Conservation (phyloP, 1,284 basidiomycete genomes). For the Moesziomyces parantarcticus region DNA sequence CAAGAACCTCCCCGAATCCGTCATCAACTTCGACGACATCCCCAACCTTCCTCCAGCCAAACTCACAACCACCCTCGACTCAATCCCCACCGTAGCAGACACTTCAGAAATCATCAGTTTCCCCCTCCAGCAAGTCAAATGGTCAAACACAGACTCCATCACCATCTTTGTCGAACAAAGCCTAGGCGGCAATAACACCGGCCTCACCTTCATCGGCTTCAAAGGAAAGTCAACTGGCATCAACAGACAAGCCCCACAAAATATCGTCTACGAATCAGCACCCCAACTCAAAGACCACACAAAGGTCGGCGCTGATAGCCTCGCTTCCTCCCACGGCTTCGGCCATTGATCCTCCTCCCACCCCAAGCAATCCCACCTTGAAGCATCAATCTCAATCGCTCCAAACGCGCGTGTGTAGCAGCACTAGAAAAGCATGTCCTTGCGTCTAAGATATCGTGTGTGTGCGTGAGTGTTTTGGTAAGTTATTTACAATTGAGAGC, state of each 20-base stretch:
- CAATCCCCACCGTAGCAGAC: constrained; percentile 48
- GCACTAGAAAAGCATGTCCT: not conserved
- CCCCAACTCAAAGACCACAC: constrained; percentile 63
- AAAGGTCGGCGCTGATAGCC: constrained; percentile 36
- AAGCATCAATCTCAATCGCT: too few relatives aligned
- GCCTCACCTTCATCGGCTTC: constrained; percentile 62
- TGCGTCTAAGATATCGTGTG: constrained; percentile 3
- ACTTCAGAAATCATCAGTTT: constrained; percentile 53
- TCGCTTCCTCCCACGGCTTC: constrained; percentile 38
- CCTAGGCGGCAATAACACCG: constrained; percentile 36
- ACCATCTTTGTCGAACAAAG: constrained; percentile 56
- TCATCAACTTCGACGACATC: constrained; percentile 56
- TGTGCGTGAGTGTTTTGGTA: constrained; percentile 9
- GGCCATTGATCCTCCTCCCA: constrained; percentile 21
- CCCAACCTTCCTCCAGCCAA: not conserved
- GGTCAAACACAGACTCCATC: constrained; percentile 55
- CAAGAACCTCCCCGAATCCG: constrained; percentile 44
- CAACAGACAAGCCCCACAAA: constrained; percentile 42
- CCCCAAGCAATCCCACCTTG: too few relatives aligned
- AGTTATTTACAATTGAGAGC: constrained; percentile 11
- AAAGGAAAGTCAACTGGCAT: constrained; percentile 51
- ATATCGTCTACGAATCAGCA: constrained; percentile 64
- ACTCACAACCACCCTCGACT: constrained; percentile 36
- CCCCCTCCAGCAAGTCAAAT: constrained; percentile 61
- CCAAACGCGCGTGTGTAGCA: too few relatives aligned